Evolutionary conservation across 179 eudicot genomes (phyloP), one percentile per base, ranked within the genome.

Genomic region (Beta macrorhiza): DNA sequence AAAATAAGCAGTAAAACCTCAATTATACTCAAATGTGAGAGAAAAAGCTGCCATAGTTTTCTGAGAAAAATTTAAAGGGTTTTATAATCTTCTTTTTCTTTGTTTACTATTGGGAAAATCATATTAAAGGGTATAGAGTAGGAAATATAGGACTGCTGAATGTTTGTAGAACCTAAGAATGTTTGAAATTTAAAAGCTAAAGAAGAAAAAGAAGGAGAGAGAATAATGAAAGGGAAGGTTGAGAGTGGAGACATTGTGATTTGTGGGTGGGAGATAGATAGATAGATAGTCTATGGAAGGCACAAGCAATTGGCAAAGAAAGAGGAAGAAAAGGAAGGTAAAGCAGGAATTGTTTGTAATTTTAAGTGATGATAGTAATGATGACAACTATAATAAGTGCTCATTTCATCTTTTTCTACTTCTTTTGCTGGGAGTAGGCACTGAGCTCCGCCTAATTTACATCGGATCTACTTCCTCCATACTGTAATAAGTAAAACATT

Each of bases 301-400:
- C 17, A 13, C 55, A 79, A 58, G 64, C 63, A 78, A 67, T 64
- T 56, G n/a, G 29, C 16, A 56, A 80, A 37, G 73, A 37, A 37
- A 37, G 42, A 37, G 29, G 62, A 37, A 69, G 13, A 70, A 49
- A 62, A 61, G 55, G 47, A 52, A 56, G 69, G 44, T 47, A 82
- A 77, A 73, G 81, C 20, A 77, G 62, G 67, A 76, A 29, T 78
- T 84, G 79, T 72, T 77, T 72, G 86, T 17, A 73, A 78, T 78
- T 62, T 52, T 84, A 69, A 84, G 87, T 84, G 87, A 82, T 69
- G 55, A 10, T 68, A n/a, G 87, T 84, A 84, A 84, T 84, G 82
- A 84, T 84, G 87, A 84, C 82, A 58, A 58, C 55, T 79, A 76
- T 75, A 10, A 13, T 67, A 64, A 74, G 80, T 83, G 80, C 78